Evolutionary conservation across 1,284 basidiomycete genomes (phyloP), one percentile per base, ranked within the genome.

Genomic region (Leucoagaricus sp.): DNA sequence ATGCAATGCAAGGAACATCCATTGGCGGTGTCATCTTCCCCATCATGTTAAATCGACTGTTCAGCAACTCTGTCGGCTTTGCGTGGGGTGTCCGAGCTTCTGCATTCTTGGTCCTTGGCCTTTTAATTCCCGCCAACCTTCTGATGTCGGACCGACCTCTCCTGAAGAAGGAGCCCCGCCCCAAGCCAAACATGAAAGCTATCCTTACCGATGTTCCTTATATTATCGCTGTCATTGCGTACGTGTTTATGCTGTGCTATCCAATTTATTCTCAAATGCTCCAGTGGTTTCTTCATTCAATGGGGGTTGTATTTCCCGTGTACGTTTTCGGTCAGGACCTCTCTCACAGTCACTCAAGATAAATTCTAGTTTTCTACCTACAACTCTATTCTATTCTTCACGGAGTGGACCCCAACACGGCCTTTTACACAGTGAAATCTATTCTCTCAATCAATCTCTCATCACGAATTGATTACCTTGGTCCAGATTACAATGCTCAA

Each of bases 51-150:
- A 40, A 40, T n/a, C 36, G n/a, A 8, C n/a, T 73, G 12, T 67
- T 74, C 61, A 63, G 64, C 41, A 58, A 64, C 13, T 62, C 54
- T 1, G 57, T 63, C 2, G 69, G 70, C 1, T 75, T 75, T 56
- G 66, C 57, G 5, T 67, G 66, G 65, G 69, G 67, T 7, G 67
- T 73, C n/a, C 60, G 67, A 13, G 60, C 60, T 21, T 59, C 57
- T 23, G 65, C 60, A 9, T 61, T 60, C 29, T 23, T 66, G 13
- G 53, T 58, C 42, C 49, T 63, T 15, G 61, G 57, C 5, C 33
- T 64, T 19, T 47, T 66, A 19, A 33, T 64, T 36, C 55, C 69
- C 19, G 60, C 63, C 13, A 64, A 62, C 44, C 54, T 70, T 25
- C 45, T 69, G 19, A 70, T 68, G 52, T 65, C 57, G 13, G 56